These are phyloP conservation scores for Gamsiella multidivaricata DNA, from an alignment of 192 early-diverging fungal genomes.

Conservation along the genomic window DNA sequence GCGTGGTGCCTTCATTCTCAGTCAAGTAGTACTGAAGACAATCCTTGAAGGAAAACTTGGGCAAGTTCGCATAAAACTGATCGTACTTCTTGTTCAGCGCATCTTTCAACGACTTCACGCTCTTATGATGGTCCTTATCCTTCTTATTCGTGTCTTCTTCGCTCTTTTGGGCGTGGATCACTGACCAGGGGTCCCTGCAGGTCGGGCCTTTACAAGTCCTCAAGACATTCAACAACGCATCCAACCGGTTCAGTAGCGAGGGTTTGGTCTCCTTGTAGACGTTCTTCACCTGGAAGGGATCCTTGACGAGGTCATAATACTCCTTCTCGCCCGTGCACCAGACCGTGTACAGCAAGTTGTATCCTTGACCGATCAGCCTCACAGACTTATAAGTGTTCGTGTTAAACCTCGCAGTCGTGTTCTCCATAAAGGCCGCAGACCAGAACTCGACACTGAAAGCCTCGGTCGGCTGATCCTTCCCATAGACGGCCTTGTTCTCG, in stretches of 20 bases:
- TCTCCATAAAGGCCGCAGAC: conserved; percentile 41
- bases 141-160: conserved; percentile 4
- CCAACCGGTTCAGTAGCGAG: conserved; percentile 63
- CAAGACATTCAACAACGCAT: conserved; percentile 64
- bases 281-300: conserved; percentile 70
- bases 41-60: conserved; percentile 53
- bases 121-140: conserved; percentile 1
- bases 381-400: conserved; percentile 67
- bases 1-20: conserved; percentile 36
- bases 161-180: conserved; percentile 56
- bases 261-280: conserved; percentile 53
- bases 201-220: conserved; percentile 62
- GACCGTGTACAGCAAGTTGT: conserved; percentile 64
- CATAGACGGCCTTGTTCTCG: conserved; percentile 45
- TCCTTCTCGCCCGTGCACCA: conserved; percentile 71
- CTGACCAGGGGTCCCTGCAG: conserved; percentile 69
- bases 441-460: conserved; percentile 66
- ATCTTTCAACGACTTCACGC: conserved; percentile 55
- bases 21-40: conserved; percentile 53
- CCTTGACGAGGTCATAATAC: conserved; percentile 63
- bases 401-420: conserved; percentile 14
- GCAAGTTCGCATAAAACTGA: conserved; percentile 57
- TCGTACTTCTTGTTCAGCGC: conserved; percentile 63
- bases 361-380: conserved; percentile 59
- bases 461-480: conserved; percentile 60